phyloP scores from a whole-genome alignment of 257 asterid species.

The Scutellaria barbata region DNA sequence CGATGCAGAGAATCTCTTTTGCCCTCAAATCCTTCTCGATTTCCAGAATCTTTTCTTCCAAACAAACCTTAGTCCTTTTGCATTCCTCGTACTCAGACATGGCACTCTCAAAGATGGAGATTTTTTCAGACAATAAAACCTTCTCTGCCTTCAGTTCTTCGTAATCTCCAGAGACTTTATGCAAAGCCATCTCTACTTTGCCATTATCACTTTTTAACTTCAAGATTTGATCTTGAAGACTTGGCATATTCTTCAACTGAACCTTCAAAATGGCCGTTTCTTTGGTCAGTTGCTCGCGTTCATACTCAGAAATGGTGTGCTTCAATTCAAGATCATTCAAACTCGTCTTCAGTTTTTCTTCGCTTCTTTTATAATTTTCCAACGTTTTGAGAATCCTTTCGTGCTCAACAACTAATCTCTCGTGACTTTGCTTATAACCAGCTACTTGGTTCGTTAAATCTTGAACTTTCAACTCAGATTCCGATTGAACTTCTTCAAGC shows the following conservation, averaged over 20 bases:
- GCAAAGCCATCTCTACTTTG: slow-evolving; percentile 51
- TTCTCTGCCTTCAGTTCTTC: slow-evolving; percentile 65
- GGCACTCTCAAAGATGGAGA: slow-evolving; percentile 45
- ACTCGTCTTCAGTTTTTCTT: slow-evolving; percentile 66
- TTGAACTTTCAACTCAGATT: slow-evolving; percentile 44
- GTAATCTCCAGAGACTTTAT: slow-evolving; percentile 45
- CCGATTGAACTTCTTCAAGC: slow-evolving; percentile 46
- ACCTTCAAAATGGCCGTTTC: slow-evolving; percentile 51
- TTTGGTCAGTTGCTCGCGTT: slow-evolving; percentile 64
- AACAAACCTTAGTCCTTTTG: slow-evolving; percentile 45
- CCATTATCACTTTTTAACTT: slow-evolving; percentile 55
- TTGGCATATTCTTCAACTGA: slow-evolving; percentile 58
- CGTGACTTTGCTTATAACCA: slow-evolving; percentile 45
- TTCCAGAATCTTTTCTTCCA: slow-evolving; percentile 61
- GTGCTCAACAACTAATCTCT: slow-evolving; percentile 50
- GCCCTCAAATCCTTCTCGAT: slow-evolving; percentile 55
- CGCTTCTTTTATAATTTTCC: slow-evolving; percentile 56
- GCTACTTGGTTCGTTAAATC: slow-evolving; percentile 50
- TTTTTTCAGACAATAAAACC: slow-evolving; percentile 42
- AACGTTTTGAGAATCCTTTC: slow-evolving; percentile 50
- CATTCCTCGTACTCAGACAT: slow-evolving; percentile 62
- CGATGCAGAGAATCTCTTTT: slow-evolving; percentile 46
- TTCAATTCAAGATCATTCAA: slow-evolving; percentile 72
- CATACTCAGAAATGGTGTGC: slow-evolving; percentile 70
- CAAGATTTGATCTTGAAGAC: slow-evolving; percentile 59